Conservation (phyloP, 352 stramenopile species). For the Thalassiosira oceanica region DNA sequence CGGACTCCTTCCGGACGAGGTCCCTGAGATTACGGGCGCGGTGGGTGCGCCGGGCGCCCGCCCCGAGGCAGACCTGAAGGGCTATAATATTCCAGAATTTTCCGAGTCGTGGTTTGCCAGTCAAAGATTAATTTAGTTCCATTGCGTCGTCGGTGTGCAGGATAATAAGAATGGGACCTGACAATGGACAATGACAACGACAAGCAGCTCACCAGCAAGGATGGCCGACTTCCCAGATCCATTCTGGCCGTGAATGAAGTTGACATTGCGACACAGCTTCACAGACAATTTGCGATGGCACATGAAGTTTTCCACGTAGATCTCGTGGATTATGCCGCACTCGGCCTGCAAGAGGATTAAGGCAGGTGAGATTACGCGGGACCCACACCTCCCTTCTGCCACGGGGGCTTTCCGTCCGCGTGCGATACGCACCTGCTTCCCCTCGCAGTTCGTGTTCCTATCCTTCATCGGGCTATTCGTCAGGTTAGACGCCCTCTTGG, state of each 20-base stretch:
- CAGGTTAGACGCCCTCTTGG: not conserved
- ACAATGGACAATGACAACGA: too few relatives aligned
- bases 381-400: too few relatives aligned
- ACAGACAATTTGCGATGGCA: slow-evolving; percentile 92
- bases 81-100: too few relatives aligned
- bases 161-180: too few relatives aligned
- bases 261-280: slow-evolving; percentile 84
- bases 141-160: too few relatives aligned
- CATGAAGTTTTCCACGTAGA: slow-evolving; percentile 98
- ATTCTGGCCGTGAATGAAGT: slow-evolving; percentile 92
- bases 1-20: slow-evolving; percentile 90
- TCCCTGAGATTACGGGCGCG: slow-evolving; percentile 93
- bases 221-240: slow-evolving; percentile 96
- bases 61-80: slow-evolving; percentile 95
- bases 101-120: too few relatives aligned
- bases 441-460: slow-evolving; percentile 38
- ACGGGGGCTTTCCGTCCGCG: too few relatives aligned
- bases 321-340: slow-evolving; percentile 91
- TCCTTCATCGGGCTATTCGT: slow-evolving; percentile 22
- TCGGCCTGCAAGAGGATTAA: too few relatives aligned
- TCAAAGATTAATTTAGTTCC: too few relatives aligned
- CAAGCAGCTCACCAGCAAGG: too few relatives aligned
- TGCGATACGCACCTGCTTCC: too few relatives aligned
- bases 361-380: too few relatives aligned
- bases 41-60: slow-evolving; percentile 89